Conservation (phyloP, 176 grass and related monocot species). For the Elaeis guineensis region DNA sequence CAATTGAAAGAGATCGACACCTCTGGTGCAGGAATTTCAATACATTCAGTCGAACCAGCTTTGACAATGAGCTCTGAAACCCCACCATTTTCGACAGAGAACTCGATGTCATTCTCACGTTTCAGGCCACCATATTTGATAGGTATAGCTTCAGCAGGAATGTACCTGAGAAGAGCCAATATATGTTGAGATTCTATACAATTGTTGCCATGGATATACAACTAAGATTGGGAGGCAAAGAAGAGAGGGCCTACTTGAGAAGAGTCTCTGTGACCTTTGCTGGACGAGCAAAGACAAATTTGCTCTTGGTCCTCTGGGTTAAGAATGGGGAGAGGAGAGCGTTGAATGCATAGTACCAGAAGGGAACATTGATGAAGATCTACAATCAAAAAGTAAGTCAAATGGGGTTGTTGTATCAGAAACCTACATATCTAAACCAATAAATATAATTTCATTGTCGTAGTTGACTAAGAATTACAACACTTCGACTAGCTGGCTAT, state of each 20-base stretch:
- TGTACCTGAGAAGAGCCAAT: slow-evolving; percentile 33
- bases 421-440: no score
- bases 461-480: neutral
- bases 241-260: slow-evolving; percentile 52
- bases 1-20: slow-evolving; percentile 12
- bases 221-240: neutral
- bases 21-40: slow-evolving; percentile 63
- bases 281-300: slow-evolving; percentile 68
- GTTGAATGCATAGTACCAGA: slow-evolving; percentile 93
- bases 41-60: slow-evolving; percentile 40
- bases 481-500: neutral
- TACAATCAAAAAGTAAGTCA: slow-evolving; percentile 6
- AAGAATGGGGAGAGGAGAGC: slow-evolving; percentile 81
- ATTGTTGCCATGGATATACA: no score
- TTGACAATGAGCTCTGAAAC: slow-evolving; percentile 52
- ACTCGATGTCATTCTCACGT: slow-evolving; percentile 51
- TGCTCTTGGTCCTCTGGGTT: slow-evolving; percentile 96
- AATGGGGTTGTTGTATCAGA: no score
- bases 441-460: no score
- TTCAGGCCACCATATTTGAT: slow-evolving; percentile 86
- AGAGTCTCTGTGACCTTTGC: slow-evolving; percentile 79
- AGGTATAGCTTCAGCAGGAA: slow-evolving; percentile 66
- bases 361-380: slow-evolving; percentile 95
- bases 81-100: slow-evolving; percentile 34
- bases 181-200: neutral